A percentile compares a stretch with the other conserved stretches of the same genome.
These are phyloP conservation scores for Ceratobasidium sp. DNA, from an alignment of 1,284 basidiomycete species.

Conservation along the genomic window DNA sequence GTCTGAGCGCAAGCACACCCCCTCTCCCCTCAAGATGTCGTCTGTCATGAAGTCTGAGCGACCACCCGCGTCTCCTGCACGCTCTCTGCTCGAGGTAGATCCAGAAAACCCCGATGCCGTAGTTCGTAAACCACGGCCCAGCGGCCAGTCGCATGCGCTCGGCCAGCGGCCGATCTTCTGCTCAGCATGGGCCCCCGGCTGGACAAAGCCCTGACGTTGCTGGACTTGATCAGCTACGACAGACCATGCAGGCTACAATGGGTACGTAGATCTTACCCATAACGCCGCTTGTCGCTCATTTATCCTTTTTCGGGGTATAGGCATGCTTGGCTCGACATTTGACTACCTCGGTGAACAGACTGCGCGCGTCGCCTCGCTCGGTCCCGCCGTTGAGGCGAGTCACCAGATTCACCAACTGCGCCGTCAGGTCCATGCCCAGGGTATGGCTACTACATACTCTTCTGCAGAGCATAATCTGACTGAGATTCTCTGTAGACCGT, in stretches of 20 bases:
- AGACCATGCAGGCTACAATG: conserved; percentile 56
- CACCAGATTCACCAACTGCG: conserved; percentile 55
- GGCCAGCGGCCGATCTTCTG: background rate
- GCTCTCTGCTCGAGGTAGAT: conserved; percentile 15
- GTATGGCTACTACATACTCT: conserved; percentile 38
- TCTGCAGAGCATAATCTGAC: background rate
- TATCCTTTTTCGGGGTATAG: conserved; percentile 15
- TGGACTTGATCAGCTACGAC: conserved; percentile 55
- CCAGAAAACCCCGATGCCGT: conserved; percentile 9
- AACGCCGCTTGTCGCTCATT: conserved; percentile 4
- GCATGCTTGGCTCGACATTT: conserved; percentile 53
- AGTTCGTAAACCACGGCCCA: background rate
- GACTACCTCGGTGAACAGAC: conserved; percentile 57
- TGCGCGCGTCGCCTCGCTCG: conserved; percentile 54
- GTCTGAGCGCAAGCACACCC: conserved; percentile 9
- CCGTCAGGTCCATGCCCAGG: conserved; percentile 52
- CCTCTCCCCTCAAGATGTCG: conserved; percentile 22
- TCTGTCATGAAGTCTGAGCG: conserved; percentile 10
- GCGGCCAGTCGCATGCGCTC: background rate
- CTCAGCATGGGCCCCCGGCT: background rate
- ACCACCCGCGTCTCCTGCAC: background rate
- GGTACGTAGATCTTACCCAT: conserved; percentile 40
- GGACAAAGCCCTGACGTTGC: conserved; percentile 49
- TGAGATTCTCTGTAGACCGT: background rate
- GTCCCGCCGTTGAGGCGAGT: conserved; percentile 55